phyloP scores from a whole-genome alignment of 257 asterid genomes.

The Solanum peruvianum region DNA sequence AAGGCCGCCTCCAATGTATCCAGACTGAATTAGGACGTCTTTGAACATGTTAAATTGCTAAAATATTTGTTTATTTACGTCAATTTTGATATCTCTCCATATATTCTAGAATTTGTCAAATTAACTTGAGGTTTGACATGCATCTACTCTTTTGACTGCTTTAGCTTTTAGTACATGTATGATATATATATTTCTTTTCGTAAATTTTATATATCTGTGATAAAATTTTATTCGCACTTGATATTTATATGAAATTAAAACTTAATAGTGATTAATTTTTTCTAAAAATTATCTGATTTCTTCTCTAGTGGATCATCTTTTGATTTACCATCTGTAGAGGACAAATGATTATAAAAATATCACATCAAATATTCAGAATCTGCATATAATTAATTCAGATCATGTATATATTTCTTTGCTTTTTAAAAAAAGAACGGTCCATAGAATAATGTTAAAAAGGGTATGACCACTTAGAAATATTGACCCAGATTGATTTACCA shows the following conservation, averaged over 20 bases:
- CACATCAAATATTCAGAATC: neutral
- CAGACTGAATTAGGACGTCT: too few species aligned
- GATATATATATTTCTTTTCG: neutral
- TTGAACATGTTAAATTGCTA: too few species aligned
- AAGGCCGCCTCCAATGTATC: neutral
- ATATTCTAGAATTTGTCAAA: neutral
- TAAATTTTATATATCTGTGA: too few species aligned
- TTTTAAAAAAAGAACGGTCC: neutral
- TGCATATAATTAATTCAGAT: neutral
- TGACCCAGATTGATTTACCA: neutral
- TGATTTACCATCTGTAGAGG: neutral
- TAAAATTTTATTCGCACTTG: rapidly evolving
- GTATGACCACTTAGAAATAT: neutral
- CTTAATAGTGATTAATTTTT: neutral
- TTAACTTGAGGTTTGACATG: neutral
- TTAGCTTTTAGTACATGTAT: neutral
- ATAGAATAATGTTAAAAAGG: neutral
- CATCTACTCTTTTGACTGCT: neutral
- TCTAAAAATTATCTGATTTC: neutral
- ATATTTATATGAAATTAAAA: neutral
- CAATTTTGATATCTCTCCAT: neutral
- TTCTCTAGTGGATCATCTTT: neutral
- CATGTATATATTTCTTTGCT: neutral
- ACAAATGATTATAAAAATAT: neutral
- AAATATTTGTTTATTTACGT: neutral